Conservation (phyloP, 2,329 filamentous ascomycete species). For the Diaporthe batatas region DNA sequence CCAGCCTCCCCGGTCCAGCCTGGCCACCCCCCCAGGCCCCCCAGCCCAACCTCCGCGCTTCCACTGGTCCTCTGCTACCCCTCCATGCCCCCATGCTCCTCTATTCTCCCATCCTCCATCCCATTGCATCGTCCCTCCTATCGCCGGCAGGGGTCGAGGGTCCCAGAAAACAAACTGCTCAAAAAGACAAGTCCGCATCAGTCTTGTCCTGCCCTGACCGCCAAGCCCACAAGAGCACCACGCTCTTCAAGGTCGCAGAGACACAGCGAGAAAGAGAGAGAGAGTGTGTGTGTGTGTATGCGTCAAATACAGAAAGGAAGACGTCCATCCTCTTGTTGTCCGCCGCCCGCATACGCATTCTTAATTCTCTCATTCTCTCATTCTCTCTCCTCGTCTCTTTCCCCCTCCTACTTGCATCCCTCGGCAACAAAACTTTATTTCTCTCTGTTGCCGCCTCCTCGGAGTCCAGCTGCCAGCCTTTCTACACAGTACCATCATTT, state of each 20-base stretch:
- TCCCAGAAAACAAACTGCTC: constrained; percentile 23
- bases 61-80: constrained; percentile 32
- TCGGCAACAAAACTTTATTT: constrained; percentile 19
- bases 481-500: constrained; percentile 1
- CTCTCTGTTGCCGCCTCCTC: constrained; percentile 9
- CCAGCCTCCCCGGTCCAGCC: constrained; percentile 32
- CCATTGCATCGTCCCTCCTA: constrained; percentile 25
- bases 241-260: constrained; percentile 9
- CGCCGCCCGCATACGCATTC: constrained; percentile 2
- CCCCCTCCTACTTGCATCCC: constrained; percentile 8
- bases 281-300: background rate
- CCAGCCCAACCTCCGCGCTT: constrained; percentile 19
- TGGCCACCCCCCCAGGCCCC: background rate
- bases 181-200: background rate
- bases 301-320: constrained; percentile 22
- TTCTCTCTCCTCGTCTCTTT: constrained; percentile 20
- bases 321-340: constrained; percentile 21
- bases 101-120: constrained; percentile 13
- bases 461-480: constrained; percentile 2
- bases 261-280: background rate
- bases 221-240: constrained; percentile 32
- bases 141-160: constrained; percentile 32
- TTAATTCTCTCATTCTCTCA: constrained; percentile 27
- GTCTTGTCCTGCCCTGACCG: constrained; percentile 30
- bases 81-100: constrained; percentile 28